Evolutionary conservation across 192 early-diverging fungal genomes (phyloP), one percentile per base, ranked within the genome.

Genomic region (Globomyces pollinis-pini): DNA sequence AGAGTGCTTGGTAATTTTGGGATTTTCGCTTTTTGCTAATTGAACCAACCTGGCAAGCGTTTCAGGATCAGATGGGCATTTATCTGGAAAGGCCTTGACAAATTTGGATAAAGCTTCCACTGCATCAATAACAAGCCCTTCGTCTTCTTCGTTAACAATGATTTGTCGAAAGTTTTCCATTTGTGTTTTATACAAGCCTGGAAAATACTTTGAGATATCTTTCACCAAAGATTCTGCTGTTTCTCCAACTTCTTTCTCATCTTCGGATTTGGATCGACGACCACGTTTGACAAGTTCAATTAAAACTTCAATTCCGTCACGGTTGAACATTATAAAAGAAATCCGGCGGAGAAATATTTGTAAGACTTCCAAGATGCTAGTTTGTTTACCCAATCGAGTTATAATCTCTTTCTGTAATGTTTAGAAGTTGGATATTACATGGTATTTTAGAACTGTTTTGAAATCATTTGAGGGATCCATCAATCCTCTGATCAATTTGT

Each of bases 251-350:
- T 51, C 38, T 23, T 52, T 60, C 29, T 33, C 64, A 4, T 20
- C 21, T n/a, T 55, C 64, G 31, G 66, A 72, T 3, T 62, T 18
- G 4, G 39, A 58, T 13, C 12, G 16, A 16, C 38, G 34, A 7
- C 30, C 31, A n/a, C 23, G 18, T 30, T 61, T 59, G 2, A 67
- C 60, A 24, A 62, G 59, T 50, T 75, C 68, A 45, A 91, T 61
- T 54, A 93, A 52, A 57, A 75, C 42, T 35, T 83, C 67, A 32
- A 91, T 72, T 32, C 77, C 59, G 47, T 76, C 80, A 39, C 81
- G 84, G 59, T 91, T 87, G 47, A 94, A 64, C 5, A 91, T 70
- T 6, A 82, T 84, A 34, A 93, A 64, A 7, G 83, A 81, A 11
- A 90, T 82, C 7, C 88, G 76, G 28, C 89, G 83, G 42, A 96